These are phyloP conservation scores for Debaryomyces maramus DNA, from an alignment of 805 yeast genomes.

Conservation along the genomic window DNA sequence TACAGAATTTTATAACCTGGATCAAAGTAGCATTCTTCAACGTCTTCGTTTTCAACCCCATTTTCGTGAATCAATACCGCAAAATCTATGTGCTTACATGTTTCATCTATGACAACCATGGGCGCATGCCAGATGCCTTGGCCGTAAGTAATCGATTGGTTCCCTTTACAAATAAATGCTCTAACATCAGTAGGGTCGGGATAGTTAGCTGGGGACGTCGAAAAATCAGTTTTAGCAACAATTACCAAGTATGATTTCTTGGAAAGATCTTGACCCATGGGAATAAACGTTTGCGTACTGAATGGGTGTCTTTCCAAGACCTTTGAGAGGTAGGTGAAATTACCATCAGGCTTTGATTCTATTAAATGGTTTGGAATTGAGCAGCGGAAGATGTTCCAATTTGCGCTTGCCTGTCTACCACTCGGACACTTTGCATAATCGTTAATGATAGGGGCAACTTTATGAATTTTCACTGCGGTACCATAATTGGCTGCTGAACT, in stretches of 20 bases:
- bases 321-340: slow-evolving; percentile 46
- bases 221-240: slow-evolving; percentile 59
- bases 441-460: slow-evolving; percentile 69
- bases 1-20: slow-evolving; percentile 52
- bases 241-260: slow-evolving; percentile 71
- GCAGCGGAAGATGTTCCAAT: slow-evolving; percentile 83
- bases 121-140: slow-evolving; percentile 94
- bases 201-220: slow-evolving; percentile 33
- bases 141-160: slow-evolving; percentile 89
- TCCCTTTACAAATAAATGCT: slow-evolving; percentile 77
- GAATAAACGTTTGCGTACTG: slow-evolving; percentile 87
- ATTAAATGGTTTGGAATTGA: slow-evolving; percentile 70
- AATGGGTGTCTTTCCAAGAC: slow-evolving; percentile 90
- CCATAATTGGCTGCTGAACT: slow-evolving; percentile 80
- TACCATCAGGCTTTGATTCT: slow-evolving; percentile 11
- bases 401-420: slow-evolving; percentile 52
- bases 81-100: slow-evolving; percentile 60
- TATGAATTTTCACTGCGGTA: slow-evolving; percentile 78
- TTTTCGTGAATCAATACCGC: slow-evolving; percentile 88
- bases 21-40: slow-evolving; percentile 72
- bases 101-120: slow-evolving; percentile 77
- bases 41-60: slow-evolving; percentile 74
- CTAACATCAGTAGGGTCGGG: slow-evolving; percentile 63
- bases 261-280: slow-evolving; percentile 65
- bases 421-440: slow-evolving; percentile 49